Evolutionary conservation across 129 eudicot genomes (phyloP), one percentile per base, ranked within the genome.

Genomic region (Oenanthe sinensis): DNA sequence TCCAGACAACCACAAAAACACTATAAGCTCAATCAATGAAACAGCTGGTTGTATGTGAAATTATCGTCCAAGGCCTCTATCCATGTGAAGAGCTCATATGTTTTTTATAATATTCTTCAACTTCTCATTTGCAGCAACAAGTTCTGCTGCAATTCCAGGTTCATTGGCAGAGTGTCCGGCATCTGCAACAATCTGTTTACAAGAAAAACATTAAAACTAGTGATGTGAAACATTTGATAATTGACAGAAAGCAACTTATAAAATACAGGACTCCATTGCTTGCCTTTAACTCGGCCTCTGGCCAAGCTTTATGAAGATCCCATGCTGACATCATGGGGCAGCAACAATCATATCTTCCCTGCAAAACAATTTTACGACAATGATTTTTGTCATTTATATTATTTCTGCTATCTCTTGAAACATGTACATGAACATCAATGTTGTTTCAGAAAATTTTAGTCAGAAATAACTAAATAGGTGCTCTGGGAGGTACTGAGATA

Each of bases 291-390:
- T 96, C 99, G 50, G 97, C 99, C 85, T 96, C 99, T 19, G 97
- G 99, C 99, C 97, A 96, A 77, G 93, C 96, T 91, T 92, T 96
- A 85, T 96, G 99, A 75, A 96, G 96, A 86, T 96, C 99, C 99
- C 97, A 96, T 70, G 99, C 99, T 16, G 99, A 92, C 97, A 92
- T 92, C 92, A 96, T 90, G 28, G 99, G 99, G 80, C 99, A 95
- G 85, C 95, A 88, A 78, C 87, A 89, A 83, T 95, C 99, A 71
- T 96, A 96, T 84, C 99, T 86, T 82, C 99, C 99, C 99, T 96
- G 89, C 71, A 76, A 63, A 48, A 72, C 39, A 76, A 40, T 70
- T 76, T 73, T 36, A 68, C 68, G 46, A 58, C 37, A 68, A 69
- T 43, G 62, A 20, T 52, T 40, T 12, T 75, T 28, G 24, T 22